Percentiles rank a stretch among this genome's conserved stretches.
Evolutionary conservation across 345 rosid species (phyloP).

Genomic region (Cardamine chenopodiifolia): DNA sequence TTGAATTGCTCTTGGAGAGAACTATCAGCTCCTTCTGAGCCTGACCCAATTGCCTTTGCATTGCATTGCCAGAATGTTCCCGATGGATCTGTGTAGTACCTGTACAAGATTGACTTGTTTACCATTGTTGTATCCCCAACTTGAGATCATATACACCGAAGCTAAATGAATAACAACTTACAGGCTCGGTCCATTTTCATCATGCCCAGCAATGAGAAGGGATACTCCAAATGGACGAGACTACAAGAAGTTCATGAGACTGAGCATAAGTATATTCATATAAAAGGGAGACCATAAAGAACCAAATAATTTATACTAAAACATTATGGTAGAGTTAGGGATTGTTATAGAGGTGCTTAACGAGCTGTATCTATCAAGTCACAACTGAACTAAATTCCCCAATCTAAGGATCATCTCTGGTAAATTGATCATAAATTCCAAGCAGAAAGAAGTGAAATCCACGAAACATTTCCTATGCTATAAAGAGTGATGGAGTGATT

Average conservation of each 20-base stretch:
- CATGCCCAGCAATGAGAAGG: constrained; percentile 94
- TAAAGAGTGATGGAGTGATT: background rate
- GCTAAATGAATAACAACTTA: constrained; percentile 47
- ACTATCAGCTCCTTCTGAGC: constrained; percentile 95
- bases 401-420: background rate
- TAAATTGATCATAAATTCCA: background rate
- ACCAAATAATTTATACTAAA: background rate
- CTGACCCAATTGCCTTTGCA: constrained; percentile 94
- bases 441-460: constrained; percentile 1
- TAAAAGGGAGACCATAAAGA: background rate
- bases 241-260: constrained; percentile 48
- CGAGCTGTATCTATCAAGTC: background rate
- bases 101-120: constrained; percentile 35
- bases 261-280: background rate
- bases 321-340: background rate
- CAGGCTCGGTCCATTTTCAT: constrained; percentile 93
- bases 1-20: constrained; percentile 90
- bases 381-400: background rate
- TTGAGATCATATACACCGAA: background rate
- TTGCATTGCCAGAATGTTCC: constrained; percentile 98
- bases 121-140: background rate
- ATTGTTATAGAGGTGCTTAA: background rate
- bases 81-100: constrained; percentile 91
- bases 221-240: constrained; percentile 98
- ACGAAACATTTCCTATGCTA: background rate